A percentile compares a stretch with the other conserved stretches of the same genome.
Conservation (phyloP, 2,329 filamentous ascomycete genomes). For the Alternaria postmessia region DNA sequence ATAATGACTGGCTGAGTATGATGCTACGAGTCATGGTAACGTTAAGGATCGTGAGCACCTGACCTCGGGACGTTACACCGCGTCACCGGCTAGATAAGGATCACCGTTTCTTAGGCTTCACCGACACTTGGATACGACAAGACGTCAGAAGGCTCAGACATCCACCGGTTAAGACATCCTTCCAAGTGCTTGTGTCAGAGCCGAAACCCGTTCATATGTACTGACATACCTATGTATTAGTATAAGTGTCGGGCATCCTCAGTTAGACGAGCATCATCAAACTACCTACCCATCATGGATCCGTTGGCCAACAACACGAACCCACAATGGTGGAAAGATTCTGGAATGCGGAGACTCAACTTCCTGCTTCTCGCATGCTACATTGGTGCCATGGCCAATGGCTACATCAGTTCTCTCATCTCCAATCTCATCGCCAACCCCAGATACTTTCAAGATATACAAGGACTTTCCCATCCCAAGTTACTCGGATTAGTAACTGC, state of each 20-base stretch:
- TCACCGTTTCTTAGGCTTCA: background rate
- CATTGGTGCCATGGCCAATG: constrained; percentile 27
- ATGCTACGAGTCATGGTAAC: background rate
- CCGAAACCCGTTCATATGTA: background rate
- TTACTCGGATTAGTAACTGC: constrained; percentile 23
- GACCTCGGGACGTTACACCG: background rate
- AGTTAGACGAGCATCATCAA: background rate
- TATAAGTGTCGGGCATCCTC: background rate
- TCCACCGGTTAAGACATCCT: background rate
- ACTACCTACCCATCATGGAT: background rate
- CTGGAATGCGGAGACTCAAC: constrained; percentile 24
- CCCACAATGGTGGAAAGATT: constrained; percentile 25
- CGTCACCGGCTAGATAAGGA: background rate
- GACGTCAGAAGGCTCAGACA: background rate
- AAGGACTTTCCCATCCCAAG: constrained; percentile 12
- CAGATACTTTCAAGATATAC: constrained; percentile 15
- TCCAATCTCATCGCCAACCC: constrained; percentile 26
- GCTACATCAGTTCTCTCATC: constrained; percentile 28
- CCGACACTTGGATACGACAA: background rate
- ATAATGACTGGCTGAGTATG: background rate
- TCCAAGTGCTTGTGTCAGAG: background rate
- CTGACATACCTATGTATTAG: background rate
- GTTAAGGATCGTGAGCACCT: background rate
- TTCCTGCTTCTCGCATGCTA: constrained; percentile 27
- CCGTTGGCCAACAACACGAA: constrained; percentile 17